These are phyloP conservation scores for Colletotrichum caudatum DNA, from an alignment of 2,329 filamentous ascomycete species.

Conservation along the genomic window DNA sequence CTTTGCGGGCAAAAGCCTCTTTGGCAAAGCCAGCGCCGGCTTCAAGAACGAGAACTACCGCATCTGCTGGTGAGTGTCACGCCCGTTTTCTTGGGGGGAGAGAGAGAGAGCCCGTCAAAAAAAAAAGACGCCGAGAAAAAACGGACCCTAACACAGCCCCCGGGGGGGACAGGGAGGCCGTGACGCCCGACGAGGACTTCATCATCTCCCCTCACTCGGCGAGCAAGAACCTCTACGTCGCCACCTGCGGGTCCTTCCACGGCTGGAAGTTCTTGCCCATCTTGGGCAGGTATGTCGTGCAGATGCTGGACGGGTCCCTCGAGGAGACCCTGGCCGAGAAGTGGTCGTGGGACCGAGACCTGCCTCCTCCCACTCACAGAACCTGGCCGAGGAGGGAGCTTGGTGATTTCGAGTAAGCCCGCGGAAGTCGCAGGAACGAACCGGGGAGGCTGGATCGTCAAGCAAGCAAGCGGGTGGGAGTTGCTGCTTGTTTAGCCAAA, in stretches of 20 bases:
- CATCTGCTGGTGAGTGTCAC: conserved; percentile 63
- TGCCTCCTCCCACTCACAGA: conserved; percentile 17
- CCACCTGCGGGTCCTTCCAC: conserved; percentile 67
- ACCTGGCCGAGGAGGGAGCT: conserved; percentile 16
- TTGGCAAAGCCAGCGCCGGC: conserved; percentile 61
- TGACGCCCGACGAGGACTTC: conserved; percentile 63
- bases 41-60: conserved; percentile 67
- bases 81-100: no score
- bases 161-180: conserved; percentile 63
- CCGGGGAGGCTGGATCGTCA: no score
- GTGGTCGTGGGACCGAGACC: conserved; percentile 49
- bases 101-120: no score
- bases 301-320: conserved; percentile 53
- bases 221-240: conserved; percentile 62
- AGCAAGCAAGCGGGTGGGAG: neutral
- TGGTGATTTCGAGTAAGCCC: neutral
- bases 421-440: no score
- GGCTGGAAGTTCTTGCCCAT: conserved; percentile 64
- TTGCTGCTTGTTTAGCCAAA: neutral
- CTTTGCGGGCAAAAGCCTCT: conserved; percentile 63
- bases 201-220: conserved; percentile 61
- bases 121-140: no score
- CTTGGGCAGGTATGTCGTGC: conserved; percentile 62
- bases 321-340: conserved; percentile 49
- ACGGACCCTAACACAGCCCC: neutral